Percentiles rank a stretch among this genome's conserved stretches.
Conservation (phyloP, 1,139 yeast genomes). For the Arxiozyma slooffiae region DNA sequence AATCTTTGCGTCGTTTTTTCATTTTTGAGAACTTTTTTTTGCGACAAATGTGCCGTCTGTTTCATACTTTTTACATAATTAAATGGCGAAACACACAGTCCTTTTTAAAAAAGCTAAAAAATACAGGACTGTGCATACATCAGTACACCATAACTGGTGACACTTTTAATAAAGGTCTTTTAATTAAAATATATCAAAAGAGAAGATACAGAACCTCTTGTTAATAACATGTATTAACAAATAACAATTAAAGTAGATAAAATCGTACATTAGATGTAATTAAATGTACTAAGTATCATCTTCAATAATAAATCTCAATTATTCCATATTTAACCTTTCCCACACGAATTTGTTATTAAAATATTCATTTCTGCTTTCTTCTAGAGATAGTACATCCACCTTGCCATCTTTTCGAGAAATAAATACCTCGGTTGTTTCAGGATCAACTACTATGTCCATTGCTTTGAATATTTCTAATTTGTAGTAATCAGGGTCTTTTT, state of each 20-base stretch:
- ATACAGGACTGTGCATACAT: neutral
- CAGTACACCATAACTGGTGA: neutral
- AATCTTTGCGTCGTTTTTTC: conserved; percentile 4
- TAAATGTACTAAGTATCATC: neutral
- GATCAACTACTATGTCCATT: conserved; percentile 24
- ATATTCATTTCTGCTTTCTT: conserved; percentile 20
- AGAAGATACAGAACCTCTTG: neutral
- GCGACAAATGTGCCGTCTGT: conserved; percentile 1
- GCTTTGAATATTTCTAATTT: conserved; percentile 26
- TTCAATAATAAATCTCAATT: neutral
- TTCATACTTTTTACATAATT: neutral
- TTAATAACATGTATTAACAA: neutral
- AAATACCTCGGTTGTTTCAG: conserved; percentile 22
- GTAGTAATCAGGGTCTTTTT: conserved; percentile 1
- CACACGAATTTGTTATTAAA: conserved; percentile 26
- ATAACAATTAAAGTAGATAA: neutral
- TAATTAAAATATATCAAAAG: neutral
- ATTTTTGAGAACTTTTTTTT: neutral
- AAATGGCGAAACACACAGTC: neutral
- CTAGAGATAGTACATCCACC: conserved; percentile 21
- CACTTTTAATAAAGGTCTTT: neutral
- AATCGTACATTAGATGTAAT: no score
- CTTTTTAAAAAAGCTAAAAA: neutral
- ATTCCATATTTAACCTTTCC: conserved; percentile 16
- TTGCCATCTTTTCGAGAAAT: conserved; percentile 15